Evolutionary conservation across 2,329 filamentous ascomycete genomes (phyloP), one percentile per base, ranked within the genome.

Genomic region (Thermomyces lanuginosus): DNA sequence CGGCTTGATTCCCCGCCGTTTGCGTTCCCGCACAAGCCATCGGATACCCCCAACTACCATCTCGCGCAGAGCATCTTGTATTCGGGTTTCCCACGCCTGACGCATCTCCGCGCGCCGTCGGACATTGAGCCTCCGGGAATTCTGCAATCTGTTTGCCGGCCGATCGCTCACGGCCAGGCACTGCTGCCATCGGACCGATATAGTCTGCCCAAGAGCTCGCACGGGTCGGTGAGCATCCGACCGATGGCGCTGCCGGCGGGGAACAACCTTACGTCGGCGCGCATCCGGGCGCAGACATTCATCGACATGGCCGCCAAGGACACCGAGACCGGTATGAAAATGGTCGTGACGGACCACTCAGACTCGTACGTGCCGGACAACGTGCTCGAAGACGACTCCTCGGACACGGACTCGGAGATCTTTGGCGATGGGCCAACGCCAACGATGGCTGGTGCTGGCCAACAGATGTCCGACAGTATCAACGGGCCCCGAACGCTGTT

Each of bases 211-310:
- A 46, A 51, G 26, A 56, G 53, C 36, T 58, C 55, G 2, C 51
- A 55, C 22, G 55, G 53, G 9, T 55, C 55, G 8, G 45, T 57
- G 19, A 51, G 41, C 15, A 52, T 46, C 18, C 44, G 53, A 8
- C 53, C 53, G 4, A 39, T 55, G 28, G 55, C 53, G 6, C 39
- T 58, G 8, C 55, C 55, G 2, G 43, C 45, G 5, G 55, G 53
- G 6, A 60, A 57, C 25, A 59, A 58, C 24, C 28, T 60, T 33
- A 56, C 48, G 2, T 56, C 49, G 4, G 52, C 56, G 9, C 53
- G 56, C 6, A 56, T 60, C 21, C 53, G 57, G 11, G 56, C 56
- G 2, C 55, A 58, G 29, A 55, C 48, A 4, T 57, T 57, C 19
- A 58, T 59, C 11, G 55, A 59, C 15, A 54, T 51, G 42, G 50